A percentile compares a stretch with the other conserved stretches of the same genome.
Conservation (phyloP, 2,329 filamentous ascomycete species). For the Tolypocladium ovalisporum region DNA sequence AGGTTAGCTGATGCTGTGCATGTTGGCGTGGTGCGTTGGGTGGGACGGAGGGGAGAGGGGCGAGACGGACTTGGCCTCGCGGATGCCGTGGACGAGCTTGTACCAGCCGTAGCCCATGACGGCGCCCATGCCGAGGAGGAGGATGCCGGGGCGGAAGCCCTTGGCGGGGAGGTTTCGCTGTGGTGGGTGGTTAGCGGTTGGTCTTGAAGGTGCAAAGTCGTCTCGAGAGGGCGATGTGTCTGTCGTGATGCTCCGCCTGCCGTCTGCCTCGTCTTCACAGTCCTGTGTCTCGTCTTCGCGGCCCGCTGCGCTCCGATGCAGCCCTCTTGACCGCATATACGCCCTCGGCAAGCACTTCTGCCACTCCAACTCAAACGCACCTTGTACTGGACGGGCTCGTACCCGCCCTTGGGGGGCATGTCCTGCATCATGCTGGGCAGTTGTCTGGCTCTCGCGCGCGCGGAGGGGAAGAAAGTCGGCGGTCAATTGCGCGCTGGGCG, state of each 20-base stretch:
- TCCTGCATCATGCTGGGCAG: constrained; percentile 78
- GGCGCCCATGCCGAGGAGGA: constrained; percentile 65
- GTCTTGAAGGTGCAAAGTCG: background rate
- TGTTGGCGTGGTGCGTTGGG: too few relatives aligned
- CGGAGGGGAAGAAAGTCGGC: background rate
- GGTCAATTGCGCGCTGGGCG: background rate
- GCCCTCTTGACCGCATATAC: background rate
- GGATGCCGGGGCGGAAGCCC: constrained; percentile 74
- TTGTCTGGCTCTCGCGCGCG: background rate
- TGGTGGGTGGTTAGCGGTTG: background rate
- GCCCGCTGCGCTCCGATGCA: too few relatives aligned
- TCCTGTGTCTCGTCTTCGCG: too few relatives aligned
- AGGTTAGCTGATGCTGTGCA: background rate
- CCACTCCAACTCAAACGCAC: constrained; percentile 32
- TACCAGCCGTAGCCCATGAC: constrained; percentile 90
- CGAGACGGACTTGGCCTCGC: constrained; percentile 81
- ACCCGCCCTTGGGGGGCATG: constrained; percentile 91
- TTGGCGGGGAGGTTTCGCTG: constrained; percentile 86
- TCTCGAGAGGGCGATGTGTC: background rate
- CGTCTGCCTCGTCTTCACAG: background rate
- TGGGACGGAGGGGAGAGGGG: background rate
- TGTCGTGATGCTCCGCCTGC: background rate
- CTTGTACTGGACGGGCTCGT: constrained; percentile 95
- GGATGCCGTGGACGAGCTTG: constrained; percentile 67
- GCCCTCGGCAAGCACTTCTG: background rate